These are phyloP conservation scores for Cicer chorassanicum DNA, from an alignment of 306 rosid species.

Conservation along the genomic window DNA sequence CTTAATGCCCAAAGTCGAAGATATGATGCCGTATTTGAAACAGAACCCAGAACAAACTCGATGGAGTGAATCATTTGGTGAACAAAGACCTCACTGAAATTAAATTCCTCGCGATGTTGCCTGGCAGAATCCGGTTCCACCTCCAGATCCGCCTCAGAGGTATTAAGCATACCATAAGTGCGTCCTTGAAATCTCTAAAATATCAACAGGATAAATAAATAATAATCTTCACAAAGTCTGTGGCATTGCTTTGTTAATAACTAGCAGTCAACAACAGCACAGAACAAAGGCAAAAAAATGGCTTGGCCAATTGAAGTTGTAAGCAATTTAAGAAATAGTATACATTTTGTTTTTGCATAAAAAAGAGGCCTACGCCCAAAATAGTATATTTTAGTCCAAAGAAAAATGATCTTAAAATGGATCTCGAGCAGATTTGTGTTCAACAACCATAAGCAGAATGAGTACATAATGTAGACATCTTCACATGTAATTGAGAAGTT, in stretches of 20 bases:
- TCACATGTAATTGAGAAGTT: slow-evolving; percentile 24
- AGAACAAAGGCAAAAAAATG: slow-evolving; percentile 42
- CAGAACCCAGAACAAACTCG: slow-evolving; percentile 97
- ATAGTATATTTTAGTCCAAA: slow-evolving; percentile 34
- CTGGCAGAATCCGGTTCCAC: slow-evolving; percentile 88
- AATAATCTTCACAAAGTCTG: slow-evolving; percentile 40
- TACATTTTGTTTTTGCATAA: no score
- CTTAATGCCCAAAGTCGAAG: slow-evolving; percentile 99
- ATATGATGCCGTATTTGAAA: slow-evolving; percentile 97
- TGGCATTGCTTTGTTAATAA: slow-evolving; percentile 26
- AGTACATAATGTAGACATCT: not conserved
- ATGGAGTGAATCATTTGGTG: slow-evolving; percentile 99
- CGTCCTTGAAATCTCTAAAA: slow-evolving; percentile 95
- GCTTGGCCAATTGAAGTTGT: slow-evolving; percentile 23
- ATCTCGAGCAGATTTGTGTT: slow-evolving; percentile 32
- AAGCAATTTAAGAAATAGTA: not conserved
- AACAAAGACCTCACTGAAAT: slow-evolving; percentile 95
- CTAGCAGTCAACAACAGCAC: slow-evolving; percentile 28
- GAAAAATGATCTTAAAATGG: slow-evolving; percentile 19
- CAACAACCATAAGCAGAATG: slow-evolving; percentile 21
- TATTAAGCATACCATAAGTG: slow-evolving; percentile 75
- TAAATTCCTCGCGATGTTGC: slow-evolving; percentile 84
- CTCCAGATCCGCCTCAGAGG: slow-evolving; percentile 86
- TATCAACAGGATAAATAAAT: slow-evolving; percentile 43
- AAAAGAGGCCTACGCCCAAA: not conserved